Percentiles rank a stretch among this genome's conserved stretches.
phyloP scores from a whole-genome alignment of 2,329 filamentous ascomycete species.

The Dothiorella sarmentorum region DNA sequence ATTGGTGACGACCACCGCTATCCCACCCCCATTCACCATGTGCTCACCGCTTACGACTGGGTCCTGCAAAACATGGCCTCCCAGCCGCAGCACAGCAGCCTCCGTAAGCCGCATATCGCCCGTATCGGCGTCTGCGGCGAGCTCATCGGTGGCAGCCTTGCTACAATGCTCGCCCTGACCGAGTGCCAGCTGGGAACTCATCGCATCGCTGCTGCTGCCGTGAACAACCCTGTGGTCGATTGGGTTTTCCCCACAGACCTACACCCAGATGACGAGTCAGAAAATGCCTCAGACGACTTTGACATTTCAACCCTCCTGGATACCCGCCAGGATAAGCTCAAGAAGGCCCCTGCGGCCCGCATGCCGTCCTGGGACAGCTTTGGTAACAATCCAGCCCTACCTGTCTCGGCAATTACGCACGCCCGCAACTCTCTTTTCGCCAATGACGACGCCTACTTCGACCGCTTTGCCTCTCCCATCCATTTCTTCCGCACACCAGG shows the following conservation, averaged over 20 bases:
- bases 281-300: slow-evolving; percentile 2
- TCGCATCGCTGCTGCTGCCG: slow-evolving; percentile 43
- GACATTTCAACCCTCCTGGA: slow-evolving; percentile 59
- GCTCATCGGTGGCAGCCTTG: slow-evolving; percentile 47
- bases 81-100: slow-evolving; percentile 15
- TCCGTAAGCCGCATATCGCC: slow-evolving; percentile 16
- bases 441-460: slow-evolving; percentile 44
- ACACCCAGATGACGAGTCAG: slow-evolving; percentile 16
- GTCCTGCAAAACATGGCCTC: slow-evolving; percentile 37
- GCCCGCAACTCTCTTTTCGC: slow-evolving; percentile 41
- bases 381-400: slow-evolving; percentile 28
- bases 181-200: slow-evolving; percentile 43
- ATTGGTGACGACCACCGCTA: slow-evolving; percentile 35
- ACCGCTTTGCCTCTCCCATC: slow-evolving; percentile 49
- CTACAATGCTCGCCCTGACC: slow-evolving; percentile 48
- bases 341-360: slow-evolving; percentile 70
- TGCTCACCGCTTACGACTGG: slow-evolving; percentile 48
- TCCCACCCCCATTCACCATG: slow-evolving; percentile 48
- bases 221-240: slow-evolving; percentile 48
- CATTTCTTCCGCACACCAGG: slow-evolving; percentile 45
- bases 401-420: slow-evolving; percentile 28
- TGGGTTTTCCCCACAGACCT: slow-evolving; percentile 44
- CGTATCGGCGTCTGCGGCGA: slow-evolving; percentile 36
- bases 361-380: slow-evolving; percentile 28
- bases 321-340: slow-evolving; percentile 62